Conservation (phyloP, 495 filamentous ascomycete species). For the Massariosphaeria phaeospora region DNA sequence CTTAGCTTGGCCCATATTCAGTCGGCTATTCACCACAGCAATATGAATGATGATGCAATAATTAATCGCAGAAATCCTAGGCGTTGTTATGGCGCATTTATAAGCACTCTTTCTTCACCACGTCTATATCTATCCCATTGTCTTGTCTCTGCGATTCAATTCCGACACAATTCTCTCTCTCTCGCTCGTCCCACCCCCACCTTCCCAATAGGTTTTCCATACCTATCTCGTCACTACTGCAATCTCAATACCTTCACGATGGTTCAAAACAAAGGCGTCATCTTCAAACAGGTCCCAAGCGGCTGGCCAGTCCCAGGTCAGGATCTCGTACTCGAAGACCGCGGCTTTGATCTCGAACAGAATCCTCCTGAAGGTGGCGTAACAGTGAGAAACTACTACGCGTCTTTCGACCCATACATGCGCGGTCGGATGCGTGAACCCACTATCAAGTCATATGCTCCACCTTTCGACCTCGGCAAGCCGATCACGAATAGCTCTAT, state of each 20-base stretch:
- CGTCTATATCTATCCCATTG: no score
- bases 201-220: not conserved
- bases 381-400: slow-evolving; percentile 65
- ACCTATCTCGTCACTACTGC: not conserved
- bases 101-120: no score
- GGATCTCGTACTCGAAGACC: slow-evolving; percentile 64
- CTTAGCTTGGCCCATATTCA: not conserved
- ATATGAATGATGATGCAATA: no score
- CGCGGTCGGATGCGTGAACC: slow-evolving; percentile 56
- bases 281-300: slow-evolving; percentile 69
- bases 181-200: not conserved
- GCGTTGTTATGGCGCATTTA: no score
- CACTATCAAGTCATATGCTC: slow-evolving; percentile 39
- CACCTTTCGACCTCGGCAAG: slow-evolving; percentile 40
- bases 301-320: slow-evolving; percentile 67
- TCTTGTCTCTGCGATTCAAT: no score
- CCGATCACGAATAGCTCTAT: slow-evolving; percentile 42
- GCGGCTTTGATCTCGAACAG: slow-evolving; percentile 60
- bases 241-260: slow-evolving; percentile 26
- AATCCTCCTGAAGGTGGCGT: slow-evolving; percentile 64
- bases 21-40: not conserved
- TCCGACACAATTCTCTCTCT: not conserved
- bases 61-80: no score
- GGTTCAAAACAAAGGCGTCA: slow-evolving; percentile 69
- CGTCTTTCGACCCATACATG: slow-evolving; percentile 86